phyloP scores from a whole-genome alignment of 75 land plant genomes.

The Sequoia sempervirens region DNA sequence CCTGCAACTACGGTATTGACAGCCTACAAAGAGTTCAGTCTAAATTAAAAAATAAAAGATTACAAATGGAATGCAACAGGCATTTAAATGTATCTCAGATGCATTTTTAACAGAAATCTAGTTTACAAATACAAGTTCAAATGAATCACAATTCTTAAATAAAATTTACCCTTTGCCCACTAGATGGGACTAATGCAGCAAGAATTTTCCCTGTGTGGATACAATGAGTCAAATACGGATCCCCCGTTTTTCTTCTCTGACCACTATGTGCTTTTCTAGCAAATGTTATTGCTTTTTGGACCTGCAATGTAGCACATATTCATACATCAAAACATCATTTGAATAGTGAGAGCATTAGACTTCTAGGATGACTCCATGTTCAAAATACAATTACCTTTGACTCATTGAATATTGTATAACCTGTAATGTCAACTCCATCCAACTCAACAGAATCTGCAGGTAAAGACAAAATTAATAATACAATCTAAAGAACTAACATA shows the following conservation, averaged over 20 bases:
- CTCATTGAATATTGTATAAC: conserved; percentile 68
- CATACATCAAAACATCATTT: neutral
- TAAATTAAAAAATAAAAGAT: neutral
- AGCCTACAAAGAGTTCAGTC: conserved; percentile 49
- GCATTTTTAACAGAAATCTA: neutral
- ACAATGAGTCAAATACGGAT: conserved; percentile 89
- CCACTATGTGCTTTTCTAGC: conserved; percentile 90
- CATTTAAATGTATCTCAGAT: neutral
- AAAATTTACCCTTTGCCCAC: conserved; percentile 61
- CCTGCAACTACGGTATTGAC: conserved; percentile 93
- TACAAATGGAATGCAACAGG: neutral
- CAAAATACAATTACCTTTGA: conserved; percentile 46
- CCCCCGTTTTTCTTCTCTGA: conserved; percentile 86
- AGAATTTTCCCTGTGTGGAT: conserved; percentile 90
- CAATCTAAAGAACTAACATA: neutral
- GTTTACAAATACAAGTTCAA: neutral
- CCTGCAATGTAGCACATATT: conserved; percentile 46
- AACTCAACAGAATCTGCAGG: conserved; percentile 49
- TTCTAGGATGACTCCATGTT: neutral
- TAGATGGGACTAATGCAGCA: conserved; percentile 78
- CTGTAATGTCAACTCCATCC: conserved; percentile 95
- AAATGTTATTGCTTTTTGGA: conserved; percentile 82
- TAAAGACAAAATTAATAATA: neutral
- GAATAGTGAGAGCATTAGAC: conserved; percentile 12
- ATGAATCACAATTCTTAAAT: neutral